Evolutionary conservation across 2,329 filamentous ascomycete genomes (phyloP).

Genomic region (Cladosporium sp.): DNA sequence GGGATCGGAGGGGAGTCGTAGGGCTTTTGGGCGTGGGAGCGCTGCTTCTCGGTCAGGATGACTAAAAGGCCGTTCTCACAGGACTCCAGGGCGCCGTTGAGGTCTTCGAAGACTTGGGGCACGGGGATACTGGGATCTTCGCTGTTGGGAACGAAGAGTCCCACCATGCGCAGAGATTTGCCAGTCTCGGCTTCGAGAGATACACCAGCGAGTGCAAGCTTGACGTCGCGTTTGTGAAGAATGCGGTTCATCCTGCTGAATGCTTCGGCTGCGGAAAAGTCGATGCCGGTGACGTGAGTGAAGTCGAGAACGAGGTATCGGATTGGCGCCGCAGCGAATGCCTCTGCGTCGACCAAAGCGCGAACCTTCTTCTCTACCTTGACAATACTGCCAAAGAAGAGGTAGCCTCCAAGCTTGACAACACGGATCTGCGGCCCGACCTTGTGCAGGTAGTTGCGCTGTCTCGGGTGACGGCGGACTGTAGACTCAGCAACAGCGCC

Average conservation of each 20-base stretch:
- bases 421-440: slow-evolving; percentile 87
- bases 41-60: slow-evolving; percentile 39
- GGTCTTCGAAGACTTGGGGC: slow-evolving; percentile 72
- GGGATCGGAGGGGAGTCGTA: slow-evolving; percentile 47
- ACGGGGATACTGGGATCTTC: slow-evolving; percentile 59
- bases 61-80: slow-evolving; percentile 92
- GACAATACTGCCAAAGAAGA: slow-evolving; percentile 99
- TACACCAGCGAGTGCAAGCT: slow-evolving; percentile 80
- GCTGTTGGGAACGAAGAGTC: slow-evolving; percentile 71
- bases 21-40: slow-evolving; percentile 42
- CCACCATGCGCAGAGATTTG: slow-evolving; percentile 77
- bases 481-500: slow-evolving; percentile 89
- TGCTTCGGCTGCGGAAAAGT: slow-evolving; percentile 94
- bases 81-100: slow-evolving; percentile 90
- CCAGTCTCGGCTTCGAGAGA: slow-evolving; percentile 74
- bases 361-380: slow-evolving; percentile 89
- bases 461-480: slow-evolving; percentile 84
- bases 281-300: slow-evolving; percentile 83
- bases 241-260: slow-evolving; percentile 91
- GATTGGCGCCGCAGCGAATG: slow-evolving; percentile 76
- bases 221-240: slow-evolving; percentile 72
- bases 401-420: slow-evolving; percentile 86
- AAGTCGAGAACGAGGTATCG: slow-evolving; percentile 89
- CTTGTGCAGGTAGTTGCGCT: slow-evolving; percentile 80
- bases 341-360: slow-evolving; percentile 76